A percentile compares a stretch with the other conserved stretches of the same genome.
Conservation (phyloP, 148 eudicot genomes). For the Diospyros kaki region DNA sequence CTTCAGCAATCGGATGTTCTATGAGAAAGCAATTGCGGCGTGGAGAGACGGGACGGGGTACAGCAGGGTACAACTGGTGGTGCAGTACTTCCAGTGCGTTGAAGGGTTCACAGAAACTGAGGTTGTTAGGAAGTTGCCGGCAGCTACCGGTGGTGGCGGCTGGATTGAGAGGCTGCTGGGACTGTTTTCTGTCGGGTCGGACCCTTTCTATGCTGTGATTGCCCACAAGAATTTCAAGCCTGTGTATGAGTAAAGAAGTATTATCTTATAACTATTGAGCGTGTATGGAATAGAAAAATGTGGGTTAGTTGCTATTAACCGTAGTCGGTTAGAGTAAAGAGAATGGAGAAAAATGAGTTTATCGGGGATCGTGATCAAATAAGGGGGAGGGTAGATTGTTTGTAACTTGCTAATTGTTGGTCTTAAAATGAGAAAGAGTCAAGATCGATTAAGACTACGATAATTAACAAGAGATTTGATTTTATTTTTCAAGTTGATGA, state of each 20-base stretch:
- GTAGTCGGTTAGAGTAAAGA: no score
- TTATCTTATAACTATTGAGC: no score
- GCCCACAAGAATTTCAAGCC: conserved; percentile 64
- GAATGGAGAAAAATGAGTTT: no score
- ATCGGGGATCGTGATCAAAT: no score
- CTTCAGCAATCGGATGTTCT: conserved; percentile 65
- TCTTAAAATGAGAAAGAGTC: no score
- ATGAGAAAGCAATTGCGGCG: conserved; percentile 59
- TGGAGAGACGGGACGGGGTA: conserved; percentile 65
- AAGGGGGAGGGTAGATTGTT: no score
- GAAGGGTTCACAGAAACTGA: conserved; percentile 63
- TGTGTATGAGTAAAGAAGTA: conserved; percentile 23
- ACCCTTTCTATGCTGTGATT: conserved; percentile 67
- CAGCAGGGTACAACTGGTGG: conserved; percentile 50
- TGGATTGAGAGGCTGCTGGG: conserved; percentile 39
- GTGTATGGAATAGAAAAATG: no score
- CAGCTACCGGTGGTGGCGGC: conserved; percentile 11
- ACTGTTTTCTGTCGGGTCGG: conserved; percentile 37
- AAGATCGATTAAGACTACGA: no score
- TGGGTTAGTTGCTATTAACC: no score
- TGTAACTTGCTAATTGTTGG: no score
- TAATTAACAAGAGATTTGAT: no score
- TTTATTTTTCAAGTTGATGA: no score
- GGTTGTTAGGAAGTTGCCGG: conserved; percentile 36
- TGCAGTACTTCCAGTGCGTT: conserved; percentile 57